Evolutionary conservation across 2,329 filamentous ascomycete genomes (phyloP).

Genomic region (Xylariales sp.): DNA sequence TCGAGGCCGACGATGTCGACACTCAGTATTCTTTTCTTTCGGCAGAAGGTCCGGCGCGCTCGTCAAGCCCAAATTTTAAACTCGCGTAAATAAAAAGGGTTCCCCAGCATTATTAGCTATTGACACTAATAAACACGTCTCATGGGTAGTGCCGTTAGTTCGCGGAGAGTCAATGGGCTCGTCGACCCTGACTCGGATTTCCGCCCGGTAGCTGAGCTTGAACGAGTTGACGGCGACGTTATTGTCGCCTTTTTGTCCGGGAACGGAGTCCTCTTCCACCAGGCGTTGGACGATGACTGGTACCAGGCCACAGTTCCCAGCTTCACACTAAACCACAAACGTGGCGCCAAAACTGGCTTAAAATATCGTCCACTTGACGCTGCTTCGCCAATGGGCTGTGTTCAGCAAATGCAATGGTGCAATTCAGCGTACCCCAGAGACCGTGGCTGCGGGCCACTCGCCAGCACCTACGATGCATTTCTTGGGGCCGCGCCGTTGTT

Average conservation of each 20-base stretch:
- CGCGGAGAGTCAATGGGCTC: no score
- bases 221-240: constrained; percentile 16
- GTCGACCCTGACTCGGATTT: no score
- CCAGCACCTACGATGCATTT: constrained; percentile 15
- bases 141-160: no score
- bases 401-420: constrained; percentile 36
- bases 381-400: constrained; percentile 38
- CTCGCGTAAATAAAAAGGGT: no score
- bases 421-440: constrained; percentile 30
- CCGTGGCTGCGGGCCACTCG: constrained; percentile 33
- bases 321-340: no score
- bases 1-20: no score
- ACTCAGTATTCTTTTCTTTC: no score
- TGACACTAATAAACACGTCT: no score
- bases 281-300: constrained; percentile 37
- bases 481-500: constrained; percentile 33
- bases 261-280: constrained; percentile 29
- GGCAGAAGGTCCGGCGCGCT: no score
- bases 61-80: no score
- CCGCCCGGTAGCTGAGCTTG: neutral
- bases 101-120: no score
- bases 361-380: constrained; percentile 23
- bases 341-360: neutral
- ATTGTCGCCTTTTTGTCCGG: constrained; percentile 35
- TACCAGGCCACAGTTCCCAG: constrained; percentile 30